Conservation (phyloP, 2,329 filamentous ascomycete species). For the Penicillium sp. region DNA sequence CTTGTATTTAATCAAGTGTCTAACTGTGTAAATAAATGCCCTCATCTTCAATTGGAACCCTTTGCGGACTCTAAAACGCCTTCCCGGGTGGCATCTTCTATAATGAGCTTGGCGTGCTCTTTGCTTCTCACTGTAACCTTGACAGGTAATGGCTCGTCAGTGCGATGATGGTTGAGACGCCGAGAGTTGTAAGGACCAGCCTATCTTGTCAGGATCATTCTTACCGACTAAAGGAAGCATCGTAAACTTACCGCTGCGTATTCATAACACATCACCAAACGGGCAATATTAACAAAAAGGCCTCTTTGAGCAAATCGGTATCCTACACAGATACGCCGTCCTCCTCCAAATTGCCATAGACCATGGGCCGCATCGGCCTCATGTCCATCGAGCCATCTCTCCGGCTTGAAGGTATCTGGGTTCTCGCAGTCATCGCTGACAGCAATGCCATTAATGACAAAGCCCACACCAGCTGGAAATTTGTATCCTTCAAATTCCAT, state of each 20-base stretch:
- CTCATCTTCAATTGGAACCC: not conserved
- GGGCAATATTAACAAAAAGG: constrained; percentile 33
- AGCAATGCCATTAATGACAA: constrained; percentile 34
- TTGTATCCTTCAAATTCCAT: constrained; percentile 31
- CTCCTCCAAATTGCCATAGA: constrained; percentile 38
- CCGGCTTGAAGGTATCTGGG: constrained; percentile 33
- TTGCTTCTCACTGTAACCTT: constrained; percentile 11
- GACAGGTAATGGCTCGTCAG: constrained; percentile 31
- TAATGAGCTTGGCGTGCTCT: not conserved
- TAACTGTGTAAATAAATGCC: too few relatives aligned
- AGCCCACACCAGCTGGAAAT: constrained; percentile 32
- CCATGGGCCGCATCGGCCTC: constrained; percentile 31
- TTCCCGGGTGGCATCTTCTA: not conserved
- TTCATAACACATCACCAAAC: constrained; percentile 30
- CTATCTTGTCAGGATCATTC: constrained; percentile 20
- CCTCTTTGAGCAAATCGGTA: constrained; percentile 33
- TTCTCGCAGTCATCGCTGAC: constrained; percentile 34
- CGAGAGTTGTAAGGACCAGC: constrained; percentile 18
- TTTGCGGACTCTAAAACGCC: not conserved
- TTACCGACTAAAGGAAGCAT: not conserved
- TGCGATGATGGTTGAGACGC: constrained; percentile 23
- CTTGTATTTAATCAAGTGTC: too few relatives aligned
- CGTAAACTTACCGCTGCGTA: not conserved
- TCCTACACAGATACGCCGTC: constrained; percentile 38
- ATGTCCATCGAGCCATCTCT: constrained; percentile 40